Percentiles rank a stretch among this genome's conserved stretches.
These are phyloP conservation scores for Verbena officinalis DNA, from an alignment of 257 asterid species.

Conservation along the genomic window DNA sequence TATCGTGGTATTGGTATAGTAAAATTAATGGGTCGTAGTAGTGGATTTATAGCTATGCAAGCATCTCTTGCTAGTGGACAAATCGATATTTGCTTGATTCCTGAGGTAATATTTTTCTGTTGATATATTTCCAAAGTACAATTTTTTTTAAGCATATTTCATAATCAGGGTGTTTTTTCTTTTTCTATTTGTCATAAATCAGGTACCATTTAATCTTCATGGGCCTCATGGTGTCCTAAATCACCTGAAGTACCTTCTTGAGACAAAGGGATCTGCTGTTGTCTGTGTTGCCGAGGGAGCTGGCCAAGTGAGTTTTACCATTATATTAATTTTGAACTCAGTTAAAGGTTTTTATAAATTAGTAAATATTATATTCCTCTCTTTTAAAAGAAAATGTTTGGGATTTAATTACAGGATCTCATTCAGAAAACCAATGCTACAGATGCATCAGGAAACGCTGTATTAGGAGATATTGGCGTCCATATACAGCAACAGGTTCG, in stretches of 20 bases:
- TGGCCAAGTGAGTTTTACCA: slow-evolving; percentile 70
- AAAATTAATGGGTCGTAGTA: slow-evolving; percentile 96
- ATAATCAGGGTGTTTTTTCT: slow-evolving; percentile 24
- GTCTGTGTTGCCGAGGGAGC: slow-evolving; percentile 98
- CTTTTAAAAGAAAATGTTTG: too few relatives aligned
- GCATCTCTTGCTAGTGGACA: slow-evolving; percentile 99
- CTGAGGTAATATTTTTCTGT: slow-evolving; percentile 61
- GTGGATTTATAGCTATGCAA: slow-evolving; percentile 98
- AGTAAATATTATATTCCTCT: background rate
- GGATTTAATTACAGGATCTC: slow-evolving; percentile 56
- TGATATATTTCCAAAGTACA: background rate
- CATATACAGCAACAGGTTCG: slow-evolving; percentile 88
- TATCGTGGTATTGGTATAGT: slow-evolving; percentile 93
- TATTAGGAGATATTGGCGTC: slow-evolving; percentile 88
- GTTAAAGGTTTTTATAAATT: background rate
- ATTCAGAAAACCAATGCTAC: slow-evolving; percentile 75
- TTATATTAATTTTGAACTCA: background rate
- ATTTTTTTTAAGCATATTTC: background rate
- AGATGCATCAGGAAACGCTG: slow-evolving; percentile 87
- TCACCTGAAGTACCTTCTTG: slow-evolving; percentile 82
- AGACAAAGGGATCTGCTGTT: slow-evolving; percentile 92
- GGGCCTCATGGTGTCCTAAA: slow-evolving; percentile 92
- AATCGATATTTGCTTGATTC: slow-evolving; percentile 91
- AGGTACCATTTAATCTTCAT: slow-evolving; percentile 82
- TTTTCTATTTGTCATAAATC: slow-evolving; percentile 18